These are phyloP conservation scores for Lizonia empirigonia DNA, from an alignment of 2,329 filamentous ascomycete genomes.

Conservation along the genomic window DNA sequence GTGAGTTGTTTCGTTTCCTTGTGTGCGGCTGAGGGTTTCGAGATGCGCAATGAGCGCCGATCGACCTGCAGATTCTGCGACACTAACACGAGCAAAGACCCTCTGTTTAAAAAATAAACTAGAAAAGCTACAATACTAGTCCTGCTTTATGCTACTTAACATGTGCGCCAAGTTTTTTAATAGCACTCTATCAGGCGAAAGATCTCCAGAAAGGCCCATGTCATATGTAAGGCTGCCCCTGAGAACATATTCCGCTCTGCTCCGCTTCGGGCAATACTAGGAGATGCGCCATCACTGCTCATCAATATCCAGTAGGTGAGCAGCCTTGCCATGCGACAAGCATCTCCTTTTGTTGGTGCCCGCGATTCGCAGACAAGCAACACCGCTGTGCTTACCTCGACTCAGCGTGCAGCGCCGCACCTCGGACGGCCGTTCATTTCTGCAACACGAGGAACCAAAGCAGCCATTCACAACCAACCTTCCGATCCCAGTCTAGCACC, in stretches of 20 bases:
- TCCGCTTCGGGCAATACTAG: constrained; percentile 4
- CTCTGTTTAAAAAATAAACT: too few species aligned
- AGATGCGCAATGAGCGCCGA: constrained; percentile 14
- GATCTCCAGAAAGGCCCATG: constrained; percentile 15
- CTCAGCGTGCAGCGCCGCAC: constrained; percentile 26
- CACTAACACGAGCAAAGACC: constrained; percentile 15
- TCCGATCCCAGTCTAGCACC: constrained; percentile 36
- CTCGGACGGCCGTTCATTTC: constrained; percentile 35
- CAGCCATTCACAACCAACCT: constrained; percentile 33
- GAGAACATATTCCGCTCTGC: constrained; percentile 1
- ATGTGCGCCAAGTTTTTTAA: too few species aligned
- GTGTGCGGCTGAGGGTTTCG: constrained; percentile 7
- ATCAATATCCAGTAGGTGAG: too few species aligned
- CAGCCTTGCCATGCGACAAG: constrained; percentile 17
- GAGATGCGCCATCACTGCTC: constrained; percentile 1
- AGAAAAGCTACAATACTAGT: too few species aligned
- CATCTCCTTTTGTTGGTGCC: constrained; percentile 14
- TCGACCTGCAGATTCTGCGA: constrained; percentile 15
- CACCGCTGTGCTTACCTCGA: constrained; percentile 36
- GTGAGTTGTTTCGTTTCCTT: constrained; percentile 11
- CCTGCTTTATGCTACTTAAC: too few species aligned
- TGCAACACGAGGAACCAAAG: constrained; percentile 41
- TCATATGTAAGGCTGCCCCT: constrained; percentile 15
- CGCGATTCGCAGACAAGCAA: constrained; percentile 20
- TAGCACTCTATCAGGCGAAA: constrained; percentile 11